phyloP scores from a whole-genome alignment of 2,329 filamentous ascomycete species.

The Penicillium sp. region DNA sequence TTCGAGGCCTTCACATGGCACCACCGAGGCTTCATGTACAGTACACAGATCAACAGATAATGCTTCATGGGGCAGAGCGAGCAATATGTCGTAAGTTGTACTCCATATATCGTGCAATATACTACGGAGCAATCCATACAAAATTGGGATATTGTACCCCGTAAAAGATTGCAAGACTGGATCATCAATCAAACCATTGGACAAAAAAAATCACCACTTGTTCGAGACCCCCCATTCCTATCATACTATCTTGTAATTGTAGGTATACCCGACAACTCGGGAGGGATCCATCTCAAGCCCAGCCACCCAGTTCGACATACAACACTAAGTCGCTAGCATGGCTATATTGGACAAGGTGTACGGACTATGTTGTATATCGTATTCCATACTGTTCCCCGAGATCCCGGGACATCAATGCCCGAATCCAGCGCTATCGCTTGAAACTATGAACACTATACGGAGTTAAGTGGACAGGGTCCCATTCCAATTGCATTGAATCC shows the following conservation, averaged over 20 bases:
- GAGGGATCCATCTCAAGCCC: neutral
- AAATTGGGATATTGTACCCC: neutral
- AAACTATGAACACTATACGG: neutral
- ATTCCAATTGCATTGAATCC: neutral
- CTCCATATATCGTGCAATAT: neutral
- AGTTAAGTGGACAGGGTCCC: neutral
- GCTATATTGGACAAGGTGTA: neutral
- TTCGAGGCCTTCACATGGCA: constrained; percentile 10
- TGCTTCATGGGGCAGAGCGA: neutral
- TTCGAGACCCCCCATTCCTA: neutral
- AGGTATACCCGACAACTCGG: neutral
- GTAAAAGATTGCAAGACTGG: neutral
- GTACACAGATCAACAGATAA: neutral
- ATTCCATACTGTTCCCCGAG: neutral
- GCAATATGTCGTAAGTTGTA: neutral
- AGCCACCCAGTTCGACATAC: neutral
- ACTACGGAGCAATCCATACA: neutral
- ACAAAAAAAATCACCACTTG: neutral
- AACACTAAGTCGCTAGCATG: neutral
- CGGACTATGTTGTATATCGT: too few relatives aligned
- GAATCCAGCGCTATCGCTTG: neutral
- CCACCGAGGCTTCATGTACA: constrained; percentile 11
- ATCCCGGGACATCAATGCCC: neutral
- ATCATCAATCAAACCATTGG: constrained; percentile 1
- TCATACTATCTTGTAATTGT: neutral